phyloP scores from a whole-genome alignment of 2,329 filamentous ascomycete species.

The Beauveria pseudobassiana region DNA sequence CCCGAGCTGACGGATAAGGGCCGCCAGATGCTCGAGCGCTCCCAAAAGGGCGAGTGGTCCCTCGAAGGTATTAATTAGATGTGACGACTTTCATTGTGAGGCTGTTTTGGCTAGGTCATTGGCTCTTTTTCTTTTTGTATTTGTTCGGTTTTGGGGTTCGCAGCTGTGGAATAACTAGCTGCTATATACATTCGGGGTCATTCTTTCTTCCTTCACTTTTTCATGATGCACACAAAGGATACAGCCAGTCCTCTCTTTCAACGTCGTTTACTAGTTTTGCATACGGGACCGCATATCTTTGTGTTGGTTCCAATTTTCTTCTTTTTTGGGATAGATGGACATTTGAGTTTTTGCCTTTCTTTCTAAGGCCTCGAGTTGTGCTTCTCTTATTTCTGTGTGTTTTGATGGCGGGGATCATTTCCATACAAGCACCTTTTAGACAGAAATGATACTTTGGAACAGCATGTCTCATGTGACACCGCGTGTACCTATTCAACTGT shows the following conservation, averaged over 20 bases:
- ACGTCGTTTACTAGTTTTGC: conserved; percentile 3
- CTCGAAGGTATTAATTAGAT: conserved; percentile 32
- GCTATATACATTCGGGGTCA: background rate
- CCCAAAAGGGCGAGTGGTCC: conserved; percentile 47
- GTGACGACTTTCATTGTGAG: background rate
- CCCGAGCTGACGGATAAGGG: conserved; percentile 50
- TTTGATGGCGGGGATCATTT: background rate
- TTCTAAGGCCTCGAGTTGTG: background rate
- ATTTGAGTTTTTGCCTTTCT: background rate
- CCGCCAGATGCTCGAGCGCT: conserved; percentile 40
- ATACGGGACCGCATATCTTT: conserved; percentile 2
- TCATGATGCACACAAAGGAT: background rate
- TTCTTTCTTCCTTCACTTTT: background rate
- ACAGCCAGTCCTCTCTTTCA: background rate
- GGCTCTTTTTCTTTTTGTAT: background rate
- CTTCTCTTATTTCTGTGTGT: background rate
- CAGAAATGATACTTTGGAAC: background rate
- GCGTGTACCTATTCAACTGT: too few relatives aligned
- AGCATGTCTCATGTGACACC: background rate
- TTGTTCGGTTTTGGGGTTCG: background rate
- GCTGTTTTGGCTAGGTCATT: too few relatives aligned
- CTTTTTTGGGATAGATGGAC: conserved; percentile 9
- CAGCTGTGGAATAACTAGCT: background rate
- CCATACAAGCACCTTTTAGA: background rate
- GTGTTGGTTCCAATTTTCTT: conserved; percentile 3